Base-by-base conservation (phyloP, 1,284 basidiomycete species). In the Uromyces viciae-fabae region DNA sequence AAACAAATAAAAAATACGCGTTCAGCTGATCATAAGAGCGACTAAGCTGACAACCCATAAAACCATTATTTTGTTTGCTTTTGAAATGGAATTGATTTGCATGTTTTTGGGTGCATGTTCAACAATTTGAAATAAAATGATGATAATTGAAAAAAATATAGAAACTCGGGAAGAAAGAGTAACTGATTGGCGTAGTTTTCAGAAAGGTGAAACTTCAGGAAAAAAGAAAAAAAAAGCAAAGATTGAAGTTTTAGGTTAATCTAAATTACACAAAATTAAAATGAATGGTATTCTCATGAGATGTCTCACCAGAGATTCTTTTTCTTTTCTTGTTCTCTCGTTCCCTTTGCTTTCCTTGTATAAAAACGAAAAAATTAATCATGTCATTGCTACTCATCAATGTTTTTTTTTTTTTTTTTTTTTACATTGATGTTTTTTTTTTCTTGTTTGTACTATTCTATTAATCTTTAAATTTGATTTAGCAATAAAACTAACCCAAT, bases 141-240 rank as follows among this genome's bases (percentile, higher is more conserved):
- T 52, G 14, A 52, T n/a, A n/a, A n/a, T n/a, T n/a, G n/a, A n/a
- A n/a, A n/a, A n/a, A n/a, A n/a, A n/a, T 64, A 42, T 43, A 78
- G 76, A 78, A 54, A 78, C 76, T 1, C 43, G 76, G 28, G 76
- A 78, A 58, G 76, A 69, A 25, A 5, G 76, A 14, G 76, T 78
- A 28, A 78, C 76, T 11, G 76, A 78, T 46, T 78, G 76, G 76
- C 64, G 76, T 22, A 78, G 76, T 46, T 78, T 78, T 52, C 76
- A 78, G 33, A 78, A 71, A 46, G 66, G 76, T 8, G 76, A 60
- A 43, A 60, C 36, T n/a, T 78, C 76, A 19, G 66, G 66, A 9
- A 78, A 78, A 43, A 78, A 78, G 54, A 78, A 78, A 28, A 78
- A 78, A 40, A 78, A 78, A 36, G 36, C 17, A 19, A 78, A 78